phyloP scores from a whole-genome alignment of 768 basidiomycete genomes.

The Termitomyces sp. region DNA sequence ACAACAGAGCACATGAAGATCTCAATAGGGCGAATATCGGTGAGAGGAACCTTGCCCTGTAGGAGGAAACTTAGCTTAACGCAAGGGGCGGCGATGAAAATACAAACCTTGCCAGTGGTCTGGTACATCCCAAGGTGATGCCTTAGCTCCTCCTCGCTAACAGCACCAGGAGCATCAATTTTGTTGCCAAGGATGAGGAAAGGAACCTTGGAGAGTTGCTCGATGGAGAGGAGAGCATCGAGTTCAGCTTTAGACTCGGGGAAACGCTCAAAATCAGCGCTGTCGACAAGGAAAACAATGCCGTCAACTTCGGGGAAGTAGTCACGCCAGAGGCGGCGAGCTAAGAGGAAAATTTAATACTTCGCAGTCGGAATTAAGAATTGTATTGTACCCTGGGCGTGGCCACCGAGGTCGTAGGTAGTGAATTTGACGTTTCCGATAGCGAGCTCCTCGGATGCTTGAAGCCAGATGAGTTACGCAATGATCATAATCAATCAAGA shows the following conservation, averaged over 20 bases:
- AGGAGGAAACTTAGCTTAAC: neutral
- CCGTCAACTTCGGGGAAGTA: conserved; percentile 99
- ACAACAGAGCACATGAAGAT: conserved; percentile 99
- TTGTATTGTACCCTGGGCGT: conserved; percentile 73
- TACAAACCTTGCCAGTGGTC: conserved; percentile 94
- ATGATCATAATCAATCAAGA: conserved; percentile 10
- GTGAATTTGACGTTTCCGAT: conserved; percentile 99
- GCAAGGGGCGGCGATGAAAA: neutral
- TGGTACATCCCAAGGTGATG: conserved; percentile 94
- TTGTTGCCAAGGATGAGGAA: conserved; percentile 99
- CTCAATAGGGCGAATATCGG: conserved; percentile 96
- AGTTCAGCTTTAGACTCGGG: conserved; percentile 95
- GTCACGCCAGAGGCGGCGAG: conserved; percentile 98
- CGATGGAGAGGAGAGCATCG: conserved; percentile 92
- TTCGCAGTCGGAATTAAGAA: neutral
- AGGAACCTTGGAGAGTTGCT: conserved; percentile 92
- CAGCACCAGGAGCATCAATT: conserved; percentile 97
- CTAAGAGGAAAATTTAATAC: conserved; percentile 25
- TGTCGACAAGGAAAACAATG: conserved; percentile 97
- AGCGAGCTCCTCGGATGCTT: conserved; percentile 97
- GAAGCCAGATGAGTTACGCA: conserved; percentile 7
- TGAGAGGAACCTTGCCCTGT: conserved; percentile 95
- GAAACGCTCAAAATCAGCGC: conserved; percentile 95
- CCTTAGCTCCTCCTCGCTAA: conserved; percentile 95
- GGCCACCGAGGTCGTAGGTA: conserved; percentile 96